Conservation (phyloP, 306 rosid species). For the Vicia villosa region DNA sequence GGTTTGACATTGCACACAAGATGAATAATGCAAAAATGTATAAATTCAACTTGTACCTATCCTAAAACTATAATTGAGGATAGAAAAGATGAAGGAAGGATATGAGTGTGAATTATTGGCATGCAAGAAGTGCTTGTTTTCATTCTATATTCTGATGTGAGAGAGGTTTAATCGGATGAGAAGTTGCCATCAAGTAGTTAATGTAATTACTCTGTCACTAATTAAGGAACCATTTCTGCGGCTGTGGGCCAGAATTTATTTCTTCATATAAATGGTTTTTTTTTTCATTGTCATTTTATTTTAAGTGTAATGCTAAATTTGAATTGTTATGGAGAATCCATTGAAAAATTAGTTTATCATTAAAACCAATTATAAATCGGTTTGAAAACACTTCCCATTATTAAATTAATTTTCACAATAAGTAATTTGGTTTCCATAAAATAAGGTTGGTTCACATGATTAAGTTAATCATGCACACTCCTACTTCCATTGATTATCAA, state of each 20-base stretch:
- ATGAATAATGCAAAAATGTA: conserved; percentile 11
- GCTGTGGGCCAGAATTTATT: conserved; percentile 11
- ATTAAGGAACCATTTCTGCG: conserved; percentile 27
- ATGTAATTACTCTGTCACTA: conserved; percentile 15
- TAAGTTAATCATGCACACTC: too few relatives aligned
- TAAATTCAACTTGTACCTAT: conserved; percentile 17
- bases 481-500: too few relatives aligned
- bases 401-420: too few relatives aligned
- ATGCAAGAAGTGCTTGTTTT: conserved; percentile 14
- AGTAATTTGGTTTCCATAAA: too few relatives aligned
- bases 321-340: too few relatives aligned
- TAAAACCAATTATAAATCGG: too few relatives aligned
- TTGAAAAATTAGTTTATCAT: too few relatives aligned
- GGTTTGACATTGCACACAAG: conserved; percentile 12
- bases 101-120: conserved; percentile 17
- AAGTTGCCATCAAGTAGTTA: conserved; percentile 30
- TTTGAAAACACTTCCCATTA: too few relatives aligned
- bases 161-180: background rate
- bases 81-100: background rate
- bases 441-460: too few relatives aligned
- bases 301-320: too few relatives aligned
- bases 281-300: too few relatives aligned
- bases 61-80: conserved; percentile 30
- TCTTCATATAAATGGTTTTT: background rate
- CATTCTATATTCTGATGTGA: conserved; percentile 15